These are phyloP conservation scores for Fusarium sp. DNA, from an alignment of 2,329 filamentous ascomycete species.

Conservation along the genomic window DNA sequence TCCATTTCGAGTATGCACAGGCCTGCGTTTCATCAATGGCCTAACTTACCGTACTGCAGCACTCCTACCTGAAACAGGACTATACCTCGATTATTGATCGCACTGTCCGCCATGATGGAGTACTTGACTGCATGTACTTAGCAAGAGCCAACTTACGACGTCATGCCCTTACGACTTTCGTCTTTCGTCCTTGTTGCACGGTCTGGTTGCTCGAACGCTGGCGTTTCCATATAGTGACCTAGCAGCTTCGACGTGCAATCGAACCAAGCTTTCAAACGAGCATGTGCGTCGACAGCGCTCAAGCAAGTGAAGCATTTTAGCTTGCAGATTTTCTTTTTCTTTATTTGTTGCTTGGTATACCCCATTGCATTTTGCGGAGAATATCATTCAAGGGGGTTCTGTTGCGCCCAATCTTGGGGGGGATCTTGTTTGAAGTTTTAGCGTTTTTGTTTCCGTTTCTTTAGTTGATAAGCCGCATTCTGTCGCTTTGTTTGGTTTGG, in stretches of 20 bases:
- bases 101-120: constrained; percentile 7
- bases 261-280: constrained; percentile 14
- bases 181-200: constrained; percentile 28
- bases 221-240: constrained; percentile 27
- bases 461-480: constrained; percentile 12
- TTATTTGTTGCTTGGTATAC: constrained; percentile 44
- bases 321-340: constrained; percentile 15
- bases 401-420: constrained; percentile 17
- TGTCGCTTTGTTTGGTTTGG: constrained; percentile 22
- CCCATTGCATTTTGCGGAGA: constrained; percentile 43
- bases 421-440: constrained; percentile 29
- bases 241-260: constrained; percentile 22
- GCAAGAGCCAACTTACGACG: constrained; percentile 50
- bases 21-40: neutral
- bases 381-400: constrained; percentile 22
- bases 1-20: neutral
- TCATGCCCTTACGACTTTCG: constrained; percentile 52
- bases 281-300: constrained; percentile 13
- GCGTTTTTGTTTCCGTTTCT: constrained; percentile 32
- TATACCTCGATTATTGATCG: neutral
- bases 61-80: neutral
- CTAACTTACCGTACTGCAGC: neutral
- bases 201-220: constrained; percentile 32
- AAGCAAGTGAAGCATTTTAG: constrained; percentile 25
- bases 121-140: constrained; percentile 34